Base-by-base conservation (phyloP, 1,284 basidiomycete species). In the Vanrija sp. region DNA sequence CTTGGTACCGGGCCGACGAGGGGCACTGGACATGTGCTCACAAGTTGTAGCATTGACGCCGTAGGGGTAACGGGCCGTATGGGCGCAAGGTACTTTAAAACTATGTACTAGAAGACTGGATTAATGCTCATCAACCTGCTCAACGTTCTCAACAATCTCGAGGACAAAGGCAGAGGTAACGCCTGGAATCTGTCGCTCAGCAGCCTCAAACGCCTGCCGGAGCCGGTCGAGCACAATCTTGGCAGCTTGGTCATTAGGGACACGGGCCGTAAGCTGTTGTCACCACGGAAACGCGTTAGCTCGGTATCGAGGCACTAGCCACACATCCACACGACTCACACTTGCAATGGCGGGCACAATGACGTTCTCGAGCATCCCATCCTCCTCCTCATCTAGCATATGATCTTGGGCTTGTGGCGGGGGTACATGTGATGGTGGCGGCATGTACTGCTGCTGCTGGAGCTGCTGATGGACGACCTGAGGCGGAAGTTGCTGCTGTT, bases 301-400 rank as follows among this genome's bases (percentile, higher is more conserved):
- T 44, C n/a, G n/a, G 38, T 26, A 25, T 10, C 39, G 3, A n/a
- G 15, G 6, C 28, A 28, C 28, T 28, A 52, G 21, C 21, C 21
- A 23, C 21, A 42, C 38, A 7, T 14, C 12, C n/a, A 26, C 6
- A 19, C 2, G 1, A 81, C 87, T 75, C 65, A 95, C 93, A 63
- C 89, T 93, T 51, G 89, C 88, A 64, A 96, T 87, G 16, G 91
- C 92, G 21, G 93, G 93, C 38, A 95, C 78, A 56, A 96, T 87
- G 34, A 97, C 93, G n/a, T 90, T 91, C 68, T 95, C 91, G 46
- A 96, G 80, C 85, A 97, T 95, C 23, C 88, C 88, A 67, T 90
- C 88, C 12, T 88, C 86, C 43, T 89, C 81, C 48, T 89, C 88
- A 19, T 76, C 72, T 34, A 71, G 68, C 23, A 65, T 58, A 6